These are phyloP conservation scores for Xylaria sp. DNA, from an alignment of 2,329 filamentous ascomycete species.

Conservation along the genomic window DNA sequence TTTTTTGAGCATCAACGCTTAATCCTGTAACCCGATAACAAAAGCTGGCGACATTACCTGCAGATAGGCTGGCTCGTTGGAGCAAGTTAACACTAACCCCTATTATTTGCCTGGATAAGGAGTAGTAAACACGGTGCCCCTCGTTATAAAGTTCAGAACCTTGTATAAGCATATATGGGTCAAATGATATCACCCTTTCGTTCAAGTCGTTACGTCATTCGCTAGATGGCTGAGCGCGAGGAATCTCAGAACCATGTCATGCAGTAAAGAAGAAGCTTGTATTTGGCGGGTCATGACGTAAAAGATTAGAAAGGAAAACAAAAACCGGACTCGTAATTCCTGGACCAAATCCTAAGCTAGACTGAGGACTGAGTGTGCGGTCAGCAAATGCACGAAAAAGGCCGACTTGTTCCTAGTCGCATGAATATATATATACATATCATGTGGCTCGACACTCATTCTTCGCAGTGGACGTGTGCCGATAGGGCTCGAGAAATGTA, in stretches of 20 bases:
- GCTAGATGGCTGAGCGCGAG: background rate
- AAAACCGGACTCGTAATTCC: too few relatives aligned
- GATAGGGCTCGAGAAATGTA: background rate
- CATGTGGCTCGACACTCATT: background rate
- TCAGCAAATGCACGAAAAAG: background rate
- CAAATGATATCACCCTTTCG: background rate
- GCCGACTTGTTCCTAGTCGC: background rate
- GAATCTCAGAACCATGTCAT: background rate
- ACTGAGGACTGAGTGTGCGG: background rate
- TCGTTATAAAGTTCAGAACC: too few relatives aligned
- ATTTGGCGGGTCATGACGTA: conserved; percentile 24
- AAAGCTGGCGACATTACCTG: too few relatives aligned
- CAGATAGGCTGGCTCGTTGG: too few relatives aligned
- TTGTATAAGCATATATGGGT: background rate
- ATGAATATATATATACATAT: background rate
- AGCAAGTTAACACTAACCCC: too few relatives aligned
- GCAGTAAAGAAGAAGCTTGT: background rate
- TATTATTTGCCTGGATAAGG: too few relatives aligned
- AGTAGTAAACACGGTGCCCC: too few relatives aligned
- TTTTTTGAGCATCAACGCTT: too few relatives aligned
- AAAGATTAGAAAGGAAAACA: background rate
- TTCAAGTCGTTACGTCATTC: background rate
- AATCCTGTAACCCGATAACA: too few relatives aligned
- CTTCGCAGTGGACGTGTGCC: background rate
- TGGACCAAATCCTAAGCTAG: background rate